Evolutionary conservation across 306 rosid genomes (phyloP).

Genomic region (Vachellia pachyceras): DNA sequence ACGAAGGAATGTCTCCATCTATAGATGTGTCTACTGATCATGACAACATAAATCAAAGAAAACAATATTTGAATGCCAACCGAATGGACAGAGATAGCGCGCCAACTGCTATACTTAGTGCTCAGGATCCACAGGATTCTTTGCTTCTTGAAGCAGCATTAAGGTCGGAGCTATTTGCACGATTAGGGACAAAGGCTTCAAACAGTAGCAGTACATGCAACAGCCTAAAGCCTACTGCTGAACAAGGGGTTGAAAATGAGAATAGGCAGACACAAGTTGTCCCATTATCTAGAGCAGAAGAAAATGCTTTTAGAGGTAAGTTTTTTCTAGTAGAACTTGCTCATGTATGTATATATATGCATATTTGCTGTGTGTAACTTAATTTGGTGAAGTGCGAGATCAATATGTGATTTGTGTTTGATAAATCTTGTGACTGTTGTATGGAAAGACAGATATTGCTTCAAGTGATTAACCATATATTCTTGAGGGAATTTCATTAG

Average conservation of each 20-base stretch:
- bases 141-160: slow-evolving; percentile 84
- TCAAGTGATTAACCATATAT: neutral
- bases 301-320: slow-evolving; percentile 56
- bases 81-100: slow-evolving; percentile 44
- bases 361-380: neutral
- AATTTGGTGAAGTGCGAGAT: neutral
- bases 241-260: slow-evolving; percentile 63
- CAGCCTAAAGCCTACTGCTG: slow-evolving; percentile 48
- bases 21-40: slow-evolving; percentile 55
- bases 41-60: slow-evolving; percentile 41
- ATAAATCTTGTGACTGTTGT: neutral
- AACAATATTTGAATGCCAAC: slow-evolving; percentile 42
- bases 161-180: slow-evolving; percentile 84
- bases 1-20: slow-evolving; percentile 65
- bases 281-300: slow-evolving; percentile 44
- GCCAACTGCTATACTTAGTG: slow-evolving; percentile 42
- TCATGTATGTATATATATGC: slow-evolving; percentile 10
- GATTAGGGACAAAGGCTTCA: slow-evolving; percentile 55
- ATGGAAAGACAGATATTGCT: neutral
- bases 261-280: slow-evolving; percentile 36
- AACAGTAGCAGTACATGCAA: slow-evolving; percentile 47
- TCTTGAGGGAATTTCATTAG: neutral
- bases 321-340: slow-evolving; percentile 20
- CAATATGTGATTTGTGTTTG: neutral
- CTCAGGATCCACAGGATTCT: slow-evolving; percentile 61